Base-by-base conservation (phyloP, 805 yeast genomes). In the Ogataea pini region DNA sequence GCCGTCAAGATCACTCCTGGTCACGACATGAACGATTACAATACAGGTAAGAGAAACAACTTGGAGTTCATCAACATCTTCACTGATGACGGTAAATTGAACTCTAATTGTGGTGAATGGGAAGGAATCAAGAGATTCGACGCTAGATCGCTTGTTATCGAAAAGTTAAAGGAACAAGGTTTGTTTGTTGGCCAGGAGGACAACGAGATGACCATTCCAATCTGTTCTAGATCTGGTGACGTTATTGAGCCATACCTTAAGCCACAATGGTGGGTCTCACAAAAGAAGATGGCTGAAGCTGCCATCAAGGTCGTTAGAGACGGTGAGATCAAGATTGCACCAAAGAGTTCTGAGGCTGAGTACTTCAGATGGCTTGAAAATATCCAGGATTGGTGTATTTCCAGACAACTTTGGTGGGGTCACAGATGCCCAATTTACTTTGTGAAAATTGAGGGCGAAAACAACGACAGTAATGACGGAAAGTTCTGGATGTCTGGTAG, bases 231-330 rank as follows among this genome's bases (percentile, higher is more conserved):
- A 80, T 89, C 97, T 24, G 97, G 97, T 58, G 99, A 94, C 72
- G 76, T 94, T 55, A 91, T 94, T 63, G 99, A 94, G 76, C 99
- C 99, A 46, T 76, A 89, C 64, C 78, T 94, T 73, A 94, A 94
- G 75, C 99, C 99, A 52, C 99, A 94, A 76, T 94, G 99, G 99
- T 94, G 97, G 97, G 97, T 94, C 57, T 74, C 88, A 52, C 97
- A 91, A 73, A 78, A 77, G 61, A 87, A 83, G 48, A 87, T 89
- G 87, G 99, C 98, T 44, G 75, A 77, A 56, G 89, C 79, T 51
- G 97, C 96, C 48, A 83, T 91, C 59, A 76, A 81, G 46, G 97
- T 89, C 46, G 97, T 92, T 51, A 82, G 80, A 69, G 75, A 77
- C 31, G 97, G 97, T 56, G 81, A 82, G 45, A 79, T 92, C 61